Conservation (phyloP, 2,329 filamentous ascomycete genomes). For the Septoria petroselini region DNA sequence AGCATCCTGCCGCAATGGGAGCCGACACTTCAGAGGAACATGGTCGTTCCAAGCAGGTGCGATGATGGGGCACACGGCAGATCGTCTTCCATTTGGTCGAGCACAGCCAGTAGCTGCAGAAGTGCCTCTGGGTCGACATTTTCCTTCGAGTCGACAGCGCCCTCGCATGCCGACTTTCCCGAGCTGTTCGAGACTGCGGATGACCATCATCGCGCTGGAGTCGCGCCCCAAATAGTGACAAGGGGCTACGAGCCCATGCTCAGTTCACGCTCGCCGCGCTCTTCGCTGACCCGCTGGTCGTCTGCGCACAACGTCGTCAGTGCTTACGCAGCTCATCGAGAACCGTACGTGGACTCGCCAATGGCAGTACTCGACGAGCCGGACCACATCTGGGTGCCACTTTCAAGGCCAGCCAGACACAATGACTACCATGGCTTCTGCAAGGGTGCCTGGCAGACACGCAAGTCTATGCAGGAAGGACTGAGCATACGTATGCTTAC, state of each 20-base stretch:
- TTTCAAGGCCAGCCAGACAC: slow-evolving; percentile 1
- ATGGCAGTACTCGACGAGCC: not conserved
- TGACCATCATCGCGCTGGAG: not conserved
- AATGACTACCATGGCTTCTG: slow-evolving; percentile 21
- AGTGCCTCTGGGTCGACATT: too few relatives aligned
- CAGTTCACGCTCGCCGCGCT: not conserved
- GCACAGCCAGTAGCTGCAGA: too few relatives aligned
- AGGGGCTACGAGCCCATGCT: slow-evolving; percentile 4
- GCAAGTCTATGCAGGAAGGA: slow-evolving; percentile 9
- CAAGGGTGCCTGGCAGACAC: slow-evolving; percentile 19
- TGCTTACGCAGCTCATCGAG: too few relatives aligned
- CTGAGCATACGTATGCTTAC: slow-evolving; percentile 14
- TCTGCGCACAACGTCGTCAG: not conserved
- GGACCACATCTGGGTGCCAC: not conserved
- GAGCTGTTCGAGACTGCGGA: slow-evolving; percentile 1
- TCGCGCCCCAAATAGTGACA: slow-evolving; percentile 4
- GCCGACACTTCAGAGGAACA: too few relatives aligned
- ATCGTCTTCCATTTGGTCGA: too few relatives aligned
- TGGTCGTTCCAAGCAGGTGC: too few relatives aligned
- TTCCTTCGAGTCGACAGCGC: too few relatives aligned
- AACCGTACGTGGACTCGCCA: too few relatives aligned
- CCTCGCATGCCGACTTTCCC: not conserved
- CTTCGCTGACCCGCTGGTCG: not conserved
- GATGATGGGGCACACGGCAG: too few relatives aligned
- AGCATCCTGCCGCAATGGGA: too few relatives aligned